These are phyloP conservation scores for Trametes pubescens DNA, from an alignment of 1,284 basidiomycete species.

Conservation along the genomic window DNA sequence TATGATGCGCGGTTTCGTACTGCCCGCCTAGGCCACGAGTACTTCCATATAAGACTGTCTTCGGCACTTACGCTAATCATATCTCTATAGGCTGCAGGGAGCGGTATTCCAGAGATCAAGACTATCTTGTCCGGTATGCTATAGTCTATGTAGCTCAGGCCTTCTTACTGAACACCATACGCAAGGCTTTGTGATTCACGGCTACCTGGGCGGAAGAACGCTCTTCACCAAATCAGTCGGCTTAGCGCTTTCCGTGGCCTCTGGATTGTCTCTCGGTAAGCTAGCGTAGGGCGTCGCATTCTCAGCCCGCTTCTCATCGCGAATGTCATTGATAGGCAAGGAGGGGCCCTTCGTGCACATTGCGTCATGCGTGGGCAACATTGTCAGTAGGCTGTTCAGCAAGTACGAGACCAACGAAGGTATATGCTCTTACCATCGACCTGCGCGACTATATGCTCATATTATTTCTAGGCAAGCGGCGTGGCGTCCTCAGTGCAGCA, in stretches of 20 bases:
- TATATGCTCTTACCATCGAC: slow-evolving; percentile 37
- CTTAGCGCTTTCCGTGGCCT: slow-evolving; percentile 89
- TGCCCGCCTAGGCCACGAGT: not conserved
- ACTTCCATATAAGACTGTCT: not conserved
- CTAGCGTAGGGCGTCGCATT: too few relatives aligned
- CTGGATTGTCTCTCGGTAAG: slow-evolving; percentile 84
- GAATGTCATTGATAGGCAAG: slow-evolving; percentile 57
- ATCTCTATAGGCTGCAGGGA: slow-evolving; percentile 81
- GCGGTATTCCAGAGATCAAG: slow-evolving; percentile 97
- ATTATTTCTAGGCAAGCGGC: slow-evolving; percentile 73
- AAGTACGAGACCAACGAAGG: slow-evolving; percentile 97
- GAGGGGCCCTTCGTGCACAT: slow-evolving; percentile 99
- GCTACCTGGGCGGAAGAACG: slow-evolving; percentile 92
- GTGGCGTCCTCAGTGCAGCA: slow-evolving; percentile 92
- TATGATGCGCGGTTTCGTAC: not conserved
- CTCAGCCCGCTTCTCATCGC: not conserved
- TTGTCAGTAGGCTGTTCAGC: slow-evolving; percentile 84
- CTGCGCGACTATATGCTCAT: slow-evolving; percentile 2
- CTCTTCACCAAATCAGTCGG: slow-evolving; percentile 93
- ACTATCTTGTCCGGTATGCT: slow-evolving; percentile 87
- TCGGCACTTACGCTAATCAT: not conserved
- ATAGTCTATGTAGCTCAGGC: too few relatives aligned
- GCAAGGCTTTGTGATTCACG: slow-evolving; percentile 95
- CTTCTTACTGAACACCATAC: not conserved
- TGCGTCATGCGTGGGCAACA: slow-evolving; percentile 94